phyloP scores from a whole-genome alignment of 495 filamentous ascomycete genomes.

The Neurospora sp. region DNA sequence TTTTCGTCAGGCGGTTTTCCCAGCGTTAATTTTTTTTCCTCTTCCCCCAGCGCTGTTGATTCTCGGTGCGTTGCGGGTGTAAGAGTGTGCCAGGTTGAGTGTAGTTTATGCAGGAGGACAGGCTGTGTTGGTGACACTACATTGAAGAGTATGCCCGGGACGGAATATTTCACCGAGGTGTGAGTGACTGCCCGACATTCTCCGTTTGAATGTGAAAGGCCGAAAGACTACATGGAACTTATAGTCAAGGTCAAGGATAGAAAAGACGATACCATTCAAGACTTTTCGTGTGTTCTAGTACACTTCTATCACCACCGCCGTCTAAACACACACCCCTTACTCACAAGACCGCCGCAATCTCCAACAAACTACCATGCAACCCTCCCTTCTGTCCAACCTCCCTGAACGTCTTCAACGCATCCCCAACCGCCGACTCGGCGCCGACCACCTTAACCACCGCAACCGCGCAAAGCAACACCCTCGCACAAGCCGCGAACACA shows the following conservation, averaged over 20 bases:
- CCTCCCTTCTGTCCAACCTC: slow-evolving; percentile 12
- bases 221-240: not conserved
- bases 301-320: not conserved
- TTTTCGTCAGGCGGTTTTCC: not conserved
- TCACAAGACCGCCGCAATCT: slow-evolving; percentile 11
- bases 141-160: not conserved
- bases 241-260: not conserved
- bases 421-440: not conserved
- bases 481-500: slow-evolving; percentile 55
- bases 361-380: slow-evolving; percentile 26
- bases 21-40: not conserved
- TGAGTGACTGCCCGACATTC: not conserved
- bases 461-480: slow-evolving; percentile 43
- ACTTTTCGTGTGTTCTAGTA: not conserved
- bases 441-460: slow-evolving; percentile 8
- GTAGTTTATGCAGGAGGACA: not conserved
- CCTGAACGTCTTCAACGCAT: slow-evolving; percentile 21
- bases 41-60: not conserved
- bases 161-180: not conserved
- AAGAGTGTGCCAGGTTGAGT: not conserved
- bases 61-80: not conserved
- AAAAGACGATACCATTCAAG: not conserved
- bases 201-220: not conserved
- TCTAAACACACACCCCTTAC: not conserved
- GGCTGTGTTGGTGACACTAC: not conserved